Percentiles rank a stretch among this genome's conserved stretches.
Conservation (phyloP, 192 early-diverging fungal species). For the Fimicolochytrium jonesii region DNA sequence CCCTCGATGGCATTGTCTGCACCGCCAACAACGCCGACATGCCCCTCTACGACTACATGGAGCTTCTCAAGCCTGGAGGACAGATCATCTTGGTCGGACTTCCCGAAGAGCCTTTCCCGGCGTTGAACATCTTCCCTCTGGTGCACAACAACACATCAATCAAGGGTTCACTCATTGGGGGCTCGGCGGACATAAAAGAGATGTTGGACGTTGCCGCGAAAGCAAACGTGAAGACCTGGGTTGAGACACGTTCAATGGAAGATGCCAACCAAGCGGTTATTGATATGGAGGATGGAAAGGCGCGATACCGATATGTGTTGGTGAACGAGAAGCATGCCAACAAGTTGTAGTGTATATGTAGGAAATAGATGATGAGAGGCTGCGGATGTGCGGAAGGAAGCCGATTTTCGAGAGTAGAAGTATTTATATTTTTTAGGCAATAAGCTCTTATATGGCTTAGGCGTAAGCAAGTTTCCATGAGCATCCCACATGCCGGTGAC, state of each 20-base stretch:
- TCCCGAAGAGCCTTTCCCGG: constrained; percentile 49
- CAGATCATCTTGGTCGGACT: constrained; percentile 60
- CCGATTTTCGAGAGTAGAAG: too few relatives aligned
- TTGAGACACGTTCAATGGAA: constrained; percentile 59
- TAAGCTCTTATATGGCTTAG: too few relatives aligned
- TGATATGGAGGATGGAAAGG: constrained; percentile 48
- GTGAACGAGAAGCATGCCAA: constrained; percentile 15
- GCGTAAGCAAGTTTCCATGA: too few relatives aligned
- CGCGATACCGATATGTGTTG: constrained; percentile 65
- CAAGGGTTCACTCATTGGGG: constrained; percentile 63
- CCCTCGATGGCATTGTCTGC: constrained; percentile 24
- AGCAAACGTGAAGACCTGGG: constrained; percentile 60
- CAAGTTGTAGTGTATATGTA: too few relatives aligned
- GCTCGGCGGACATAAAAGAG: constrained; percentile 48
- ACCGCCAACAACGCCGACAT: constrained; percentile 14
- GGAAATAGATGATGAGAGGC: too few relatives aligned
- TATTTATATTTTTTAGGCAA: too few relatives aligned
- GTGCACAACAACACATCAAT: constrained; percentile 36
- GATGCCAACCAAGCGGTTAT: constrained; percentile 57
- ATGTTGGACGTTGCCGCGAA: constrained; percentile 67
- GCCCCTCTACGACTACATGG: background rate
- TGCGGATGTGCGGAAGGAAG: too few relatives aligned
- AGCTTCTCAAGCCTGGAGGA: constrained; percentile 39
- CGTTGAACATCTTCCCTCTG: constrained; percentile 33
- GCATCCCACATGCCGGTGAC: too few relatives aligned